These are phyloP conservation scores for Zoysia japonica DNA, from an alignment of 176 grass and related monocot genomes.

Conservation along the genomic window DNA sequence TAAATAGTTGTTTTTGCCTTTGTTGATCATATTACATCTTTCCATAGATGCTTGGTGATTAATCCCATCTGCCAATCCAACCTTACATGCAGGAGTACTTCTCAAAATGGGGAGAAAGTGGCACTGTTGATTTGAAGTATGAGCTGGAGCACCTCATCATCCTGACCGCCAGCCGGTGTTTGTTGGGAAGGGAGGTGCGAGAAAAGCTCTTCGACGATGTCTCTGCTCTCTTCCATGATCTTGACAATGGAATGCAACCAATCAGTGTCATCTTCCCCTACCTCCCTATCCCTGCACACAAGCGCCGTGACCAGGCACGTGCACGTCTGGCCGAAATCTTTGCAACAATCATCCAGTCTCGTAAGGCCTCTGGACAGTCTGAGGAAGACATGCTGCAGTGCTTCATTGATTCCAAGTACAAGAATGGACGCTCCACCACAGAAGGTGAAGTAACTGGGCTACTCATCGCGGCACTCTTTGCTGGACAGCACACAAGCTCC, in stretches of 20 bases:
- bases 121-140: slow-evolving; percentile 45
- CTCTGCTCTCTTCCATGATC: slow-evolving; percentile 33
- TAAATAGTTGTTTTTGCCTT: neutral
- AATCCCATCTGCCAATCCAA: slow-evolving; percentile 6
- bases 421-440: slow-evolving; percentile 11
- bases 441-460: neutral
- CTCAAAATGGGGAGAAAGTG: slow-evolving; percentile 10
- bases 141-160: slow-evolving; percentile 42
- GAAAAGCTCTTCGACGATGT: neutral
- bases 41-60: neutral
- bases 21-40: neutral
- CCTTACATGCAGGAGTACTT: neutral
- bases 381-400: slow-evolving; percentile 53
- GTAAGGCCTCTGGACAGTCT: slow-evolving; percentile 26
- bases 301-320: slow-evolving; percentile 34
- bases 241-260: slow-evolving; percentile 34
- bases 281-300: slow-evolving; percentile 40
- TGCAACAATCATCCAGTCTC: slow-evolving; percentile 40
- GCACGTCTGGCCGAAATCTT: slow-evolving; percentile 48
- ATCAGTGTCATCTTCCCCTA: slow-evolving; percentile 47
- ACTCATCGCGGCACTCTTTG: neutral
- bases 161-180: slow-evolving; percentile 1
- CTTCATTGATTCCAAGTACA: slow-evolving; percentile 59
- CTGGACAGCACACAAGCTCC: slow-evolving; percentile 43
- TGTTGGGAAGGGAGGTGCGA: slow-evolving; percentile 40